Conservation (phyloP, 768 basidiomycete species). For the Tricholoma furcatifolium region DNA sequence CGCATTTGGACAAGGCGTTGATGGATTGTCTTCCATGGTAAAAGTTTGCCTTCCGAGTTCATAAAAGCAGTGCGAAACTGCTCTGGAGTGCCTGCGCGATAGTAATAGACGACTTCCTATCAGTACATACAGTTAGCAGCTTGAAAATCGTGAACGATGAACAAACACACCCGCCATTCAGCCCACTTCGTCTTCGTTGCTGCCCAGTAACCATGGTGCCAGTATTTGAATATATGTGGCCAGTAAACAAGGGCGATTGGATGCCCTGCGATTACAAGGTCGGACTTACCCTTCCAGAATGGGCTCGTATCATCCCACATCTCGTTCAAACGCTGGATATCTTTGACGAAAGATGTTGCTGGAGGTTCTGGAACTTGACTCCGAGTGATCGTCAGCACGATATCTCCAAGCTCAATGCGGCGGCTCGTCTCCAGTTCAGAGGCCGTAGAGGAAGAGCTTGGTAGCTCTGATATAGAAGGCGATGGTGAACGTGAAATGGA, state of each 20-base stretch:
- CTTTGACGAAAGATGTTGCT: slow-evolving; percentile 18
- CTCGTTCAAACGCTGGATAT: slow-evolving; percentile 17
- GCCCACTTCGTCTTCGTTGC: slow-evolving; percentile 22
- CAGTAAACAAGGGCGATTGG: slow-evolving; percentile 23
- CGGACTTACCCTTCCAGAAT: slow-evolving; percentile 19
- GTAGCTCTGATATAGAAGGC: not conserved
- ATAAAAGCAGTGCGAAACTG: slow-evolving; percentile 19
- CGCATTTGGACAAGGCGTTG: slow-evolving; percentile 5
- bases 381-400: slow-evolving; percentile 12
- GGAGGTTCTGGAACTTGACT: slow-evolving; percentile 22
- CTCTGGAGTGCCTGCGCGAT: slow-evolving; percentile 6
- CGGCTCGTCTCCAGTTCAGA: not conserved
- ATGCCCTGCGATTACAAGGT: slow-evolving; percentile 18
- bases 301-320: slow-evolving; percentile 27
- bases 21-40: slow-evolving; percentile 17
- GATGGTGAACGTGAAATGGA: too few relatives aligned
- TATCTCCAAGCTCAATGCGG: slow-evolving; percentile 1
- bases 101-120: slow-evolving; percentile 15
- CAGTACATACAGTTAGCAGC: not conserved
- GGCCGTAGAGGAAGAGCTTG: not conserved
- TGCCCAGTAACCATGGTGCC: slow-evolving; percentile 22
- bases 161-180: slow-evolving; percentile 22
- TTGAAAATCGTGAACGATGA: not conserved
- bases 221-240: slow-evolving; percentile 20
- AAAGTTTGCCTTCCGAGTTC: slow-evolving; percentile 5